These are phyloP conservation scores for Rhododendron griersonianum DNA, from an alignment of 148 eudicot species.

Conservation along the genomic window DNA sequence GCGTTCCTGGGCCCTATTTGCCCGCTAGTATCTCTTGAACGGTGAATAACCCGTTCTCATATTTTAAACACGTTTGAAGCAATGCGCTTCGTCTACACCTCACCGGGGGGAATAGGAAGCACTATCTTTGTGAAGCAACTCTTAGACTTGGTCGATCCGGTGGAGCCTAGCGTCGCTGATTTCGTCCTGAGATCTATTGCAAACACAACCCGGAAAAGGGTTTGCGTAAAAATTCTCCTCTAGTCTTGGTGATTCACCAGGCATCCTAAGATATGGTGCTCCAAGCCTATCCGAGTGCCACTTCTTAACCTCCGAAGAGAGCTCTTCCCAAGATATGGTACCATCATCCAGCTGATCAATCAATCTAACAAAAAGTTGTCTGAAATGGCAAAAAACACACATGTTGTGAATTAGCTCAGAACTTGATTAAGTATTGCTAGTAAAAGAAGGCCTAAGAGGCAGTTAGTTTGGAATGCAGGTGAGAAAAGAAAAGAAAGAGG, in stretches of 20 bases:
- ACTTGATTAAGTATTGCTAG: background rate
- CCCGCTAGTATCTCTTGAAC: background rate
- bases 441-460: no score
- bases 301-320: conserved; percentile 35
- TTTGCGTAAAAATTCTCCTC: conserved; percentile 73
- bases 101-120: background rate
- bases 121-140: conserved; percentile 15
- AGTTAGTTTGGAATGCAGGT: no score
- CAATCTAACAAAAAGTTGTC: conserved; percentile 41
- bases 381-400: conserved; percentile 10
- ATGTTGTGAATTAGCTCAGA: no score
- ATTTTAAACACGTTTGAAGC: background rate
- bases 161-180: background rate
- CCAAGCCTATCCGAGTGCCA: conserved; percentile 42
- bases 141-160: background rate
- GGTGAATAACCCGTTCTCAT: background rate
- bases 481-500: no score
- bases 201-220: conserved; percentile 71
- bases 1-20: background rate
- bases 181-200: conserved; percentile 27
- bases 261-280: conserved; percentile 38
- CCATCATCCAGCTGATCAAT: conserved; percentile 51
- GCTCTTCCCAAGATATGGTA: conserved; percentile 45
- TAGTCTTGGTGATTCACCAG: conserved; percentile 31
- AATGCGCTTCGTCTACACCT: background rate